Percentiles rank a stretch among this genome's conserved stretches.
Evolutionary conservation across 1,284 basidiomycete genomes (phyloP).

Genomic region (Leccinum subfulvum): DNA sequence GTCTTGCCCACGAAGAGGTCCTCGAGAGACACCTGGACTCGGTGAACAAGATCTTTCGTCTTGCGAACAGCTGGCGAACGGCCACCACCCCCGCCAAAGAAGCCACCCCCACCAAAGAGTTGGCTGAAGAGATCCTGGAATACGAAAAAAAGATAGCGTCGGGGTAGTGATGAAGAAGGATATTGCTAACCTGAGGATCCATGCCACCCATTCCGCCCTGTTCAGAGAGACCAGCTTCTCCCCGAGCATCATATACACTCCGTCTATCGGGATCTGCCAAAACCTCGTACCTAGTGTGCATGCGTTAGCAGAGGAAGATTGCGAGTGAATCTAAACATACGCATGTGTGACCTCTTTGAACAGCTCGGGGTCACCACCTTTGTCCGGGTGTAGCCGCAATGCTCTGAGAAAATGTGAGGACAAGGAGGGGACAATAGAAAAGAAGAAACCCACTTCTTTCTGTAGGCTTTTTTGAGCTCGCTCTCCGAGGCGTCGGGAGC

Average conservation of each 20-base stretch:
- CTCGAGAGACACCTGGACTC: slow-evolving; percentile 93
- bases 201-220: slow-evolving; percentile 91
- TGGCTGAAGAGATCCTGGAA: slow-evolving; percentile 94
- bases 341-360: slow-evolving; percentile 99
- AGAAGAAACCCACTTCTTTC: slow-evolving; percentile 70
- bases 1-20: slow-evolving; percentile 99
- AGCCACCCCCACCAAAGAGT: slow-evolving; percentile 72
- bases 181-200: slow-evolving; percentile 78
- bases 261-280: slow-evolving; percentile 90
- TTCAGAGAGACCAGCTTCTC: slow-evolving; percentile 90
- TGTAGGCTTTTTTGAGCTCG: slow-evolving; percentile 93
- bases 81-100: slow-evolving; percentile 55
- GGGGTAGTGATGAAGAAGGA: neutral
- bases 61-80: slow-evolving; percentile 85
- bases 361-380: slow-evolving; percentile 93
- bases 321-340: slow-evolving; percentile 55
- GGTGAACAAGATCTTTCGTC: slow-evolving; percentile 98
- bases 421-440: neutral
- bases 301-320: slow-evolving; percentile 6
- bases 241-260: slow-evolving; percentile 85
- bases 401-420: slow-evolving; percentile 53
- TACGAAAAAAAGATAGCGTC: slow-evolving; percentile 7
- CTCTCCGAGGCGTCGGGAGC: slow-evolving; percentile 72
- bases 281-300: slow-evolving; percentile 77
- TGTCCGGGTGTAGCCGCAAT: slow-evolving; percentile 91